Conservation (phyloP, 345 rosid genomes). For the Lepidium sativum region DNA sequence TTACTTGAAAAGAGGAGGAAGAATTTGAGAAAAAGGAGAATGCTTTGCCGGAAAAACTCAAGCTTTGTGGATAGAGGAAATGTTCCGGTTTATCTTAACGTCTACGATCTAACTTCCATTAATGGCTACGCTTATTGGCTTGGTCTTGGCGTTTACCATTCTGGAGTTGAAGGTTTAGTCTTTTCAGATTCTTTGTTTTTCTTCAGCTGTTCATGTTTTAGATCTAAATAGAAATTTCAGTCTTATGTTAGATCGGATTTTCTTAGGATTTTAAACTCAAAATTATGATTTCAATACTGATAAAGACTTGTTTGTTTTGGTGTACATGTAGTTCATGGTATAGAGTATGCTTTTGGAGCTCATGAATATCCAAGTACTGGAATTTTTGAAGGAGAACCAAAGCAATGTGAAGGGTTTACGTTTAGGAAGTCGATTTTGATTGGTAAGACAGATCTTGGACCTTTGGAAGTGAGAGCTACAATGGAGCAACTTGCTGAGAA, state of each 20-base stretch:
- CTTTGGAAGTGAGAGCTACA: conserved; percentile 52
- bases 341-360: conserved; percentile 96
- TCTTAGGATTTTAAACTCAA: not conserved
- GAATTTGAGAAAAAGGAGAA: conserved; percentile 8
- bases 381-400: conserved; percentile 89
- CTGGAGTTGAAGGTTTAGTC: conserved; percentile 91
- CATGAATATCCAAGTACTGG: conserved; percentile 93
- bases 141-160: conserved; percentile 95
- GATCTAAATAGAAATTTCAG: not conserved
- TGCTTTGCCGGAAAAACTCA: conserved; percentile 63
- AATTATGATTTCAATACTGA: not conserved
- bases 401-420: conserved; percentile 79
- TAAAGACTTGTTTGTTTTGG: not conserved
- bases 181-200: not conserved
- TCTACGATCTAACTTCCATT: conserved; percentile 88
- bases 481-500: conserved; percentile 75
- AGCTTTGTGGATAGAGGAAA: conserved; percentile 54
- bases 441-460: conserved; percentile 72
- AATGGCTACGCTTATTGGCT: conserved; percentile 98
- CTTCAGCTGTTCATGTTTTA: not conserved
- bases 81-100: conserved; percentile 87
- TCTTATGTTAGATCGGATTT: not conserved
- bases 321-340: conserved; percentile 82
- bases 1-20: not conserved
- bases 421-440: conserved; percentile 80